Percentiles rank a stretch among this genome's conserved stretches.
Evolutionary conservation across 257 asterid species (phyloP).

Genomic region (Mitragyna speciosa): DNA sequence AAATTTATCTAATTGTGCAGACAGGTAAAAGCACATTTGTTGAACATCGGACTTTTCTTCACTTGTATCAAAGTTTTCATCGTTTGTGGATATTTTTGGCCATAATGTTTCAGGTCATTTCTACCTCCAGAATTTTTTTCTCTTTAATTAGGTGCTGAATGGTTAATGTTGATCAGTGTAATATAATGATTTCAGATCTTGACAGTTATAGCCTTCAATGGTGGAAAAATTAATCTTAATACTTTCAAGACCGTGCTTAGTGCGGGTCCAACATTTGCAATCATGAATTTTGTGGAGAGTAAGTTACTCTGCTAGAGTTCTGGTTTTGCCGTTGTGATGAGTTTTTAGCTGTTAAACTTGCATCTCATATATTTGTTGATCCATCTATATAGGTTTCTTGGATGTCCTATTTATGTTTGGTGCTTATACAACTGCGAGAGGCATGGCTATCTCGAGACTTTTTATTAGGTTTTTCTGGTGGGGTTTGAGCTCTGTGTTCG

Average conservation of each 20-base stretch:
- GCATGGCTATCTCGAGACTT: conserved; percentile 96
- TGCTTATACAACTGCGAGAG: conserved; percentile 89
- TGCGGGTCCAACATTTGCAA: conserved; percentile 81
- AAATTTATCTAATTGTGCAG: conserved; percentile 38
- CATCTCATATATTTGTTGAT: neutral
- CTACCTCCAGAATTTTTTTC: neutral
- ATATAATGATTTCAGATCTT: conserved; percentile 52
- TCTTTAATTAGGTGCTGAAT: conserved; percentile 21
- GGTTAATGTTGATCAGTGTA: neutral
- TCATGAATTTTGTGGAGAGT: conserved; percentile 91
- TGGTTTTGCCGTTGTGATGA: conserved; percentile 18
- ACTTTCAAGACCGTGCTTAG: conserved; percentile 80
- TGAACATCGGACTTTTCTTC: conserved; percentile 95
- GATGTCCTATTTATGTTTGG: conserved; percentile 92
- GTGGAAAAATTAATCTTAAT: conserved; percentile 58
- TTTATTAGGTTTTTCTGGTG: conserved; percentile 93
- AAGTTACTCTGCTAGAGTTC: conserved; percentile 34
- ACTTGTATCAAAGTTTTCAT: conserved; percentile 92
- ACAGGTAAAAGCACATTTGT: conserved; percentile 93
- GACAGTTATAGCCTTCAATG: conserved; percentile 77
- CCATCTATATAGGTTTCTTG: conserved; percentile 61
- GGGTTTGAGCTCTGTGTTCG: conserved; percentile 68
- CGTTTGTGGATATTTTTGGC: conserved; percentile 94
- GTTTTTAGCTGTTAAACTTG: neutral
- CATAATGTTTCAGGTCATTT: conserved; percentile 88